Conservation (phyloP, 768 basidiomycete species). For the Pleurotus tuoliensis region DNA sequence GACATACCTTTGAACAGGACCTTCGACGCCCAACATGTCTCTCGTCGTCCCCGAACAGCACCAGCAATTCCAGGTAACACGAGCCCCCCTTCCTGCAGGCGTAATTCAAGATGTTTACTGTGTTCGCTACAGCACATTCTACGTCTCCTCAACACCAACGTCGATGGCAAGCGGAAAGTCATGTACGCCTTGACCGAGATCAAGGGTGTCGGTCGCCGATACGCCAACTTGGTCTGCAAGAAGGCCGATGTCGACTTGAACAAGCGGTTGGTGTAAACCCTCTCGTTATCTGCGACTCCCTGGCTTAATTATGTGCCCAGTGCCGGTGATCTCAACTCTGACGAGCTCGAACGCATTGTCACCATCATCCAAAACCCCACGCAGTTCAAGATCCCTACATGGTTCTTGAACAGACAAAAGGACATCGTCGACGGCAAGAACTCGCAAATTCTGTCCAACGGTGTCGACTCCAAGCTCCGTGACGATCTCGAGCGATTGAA, state of each 20-base stretch:
- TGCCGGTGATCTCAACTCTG: conserved; percentile 98
- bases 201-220: conserved; percentile 99
- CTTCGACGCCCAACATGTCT: conserved; percentile 61
- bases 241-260: conserved; percentile 99
- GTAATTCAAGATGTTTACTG: neutral
- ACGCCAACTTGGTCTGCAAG: conserved; percentile 99
- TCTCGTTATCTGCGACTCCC: neutral
- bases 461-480: conserved; percentile 95
- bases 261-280: conserved; percentile 76
- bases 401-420: conserved; percentile 99
- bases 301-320: conserved; percentile 37
- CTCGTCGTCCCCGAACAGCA: conserved; percentile 95
- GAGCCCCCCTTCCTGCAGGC: neutral
- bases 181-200: conserved; percentile 99
- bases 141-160: conserved; percentile 99
- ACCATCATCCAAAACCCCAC: conserved; percentile 99
- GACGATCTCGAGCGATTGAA: conserved; percentile 98
- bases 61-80: conserved; percentile 87
- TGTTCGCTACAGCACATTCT: conserved; percentile 78
- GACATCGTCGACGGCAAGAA: conserved; percentile 98
- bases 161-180: conserved; percentile 98
- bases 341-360: conserved; percentile 97
- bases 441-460: conserved; percentile 93
- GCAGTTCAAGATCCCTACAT: conserved; percentile 98
- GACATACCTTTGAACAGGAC: conserved; percentile 13